Evolutionary conservation across 2,329 filamentous ascomycete genomes (phyloP).

Genomic region (Moelleriella libera): DNA sequence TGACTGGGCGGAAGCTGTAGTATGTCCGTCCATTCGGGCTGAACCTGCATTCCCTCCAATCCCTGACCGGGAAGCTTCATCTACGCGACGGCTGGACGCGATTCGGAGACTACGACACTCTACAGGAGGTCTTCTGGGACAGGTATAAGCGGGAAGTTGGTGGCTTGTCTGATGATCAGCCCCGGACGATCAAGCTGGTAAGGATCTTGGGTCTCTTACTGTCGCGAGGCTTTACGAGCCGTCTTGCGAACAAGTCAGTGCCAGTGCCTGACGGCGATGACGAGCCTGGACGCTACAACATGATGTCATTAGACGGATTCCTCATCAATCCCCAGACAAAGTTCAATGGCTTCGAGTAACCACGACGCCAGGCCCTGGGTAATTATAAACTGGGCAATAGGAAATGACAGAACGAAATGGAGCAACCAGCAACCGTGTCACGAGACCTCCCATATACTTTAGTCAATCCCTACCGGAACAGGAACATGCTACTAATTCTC

Average conservation of each 20-base stretch:
- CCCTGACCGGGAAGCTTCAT: conserved; percentile 19
- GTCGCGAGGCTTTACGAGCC: conserved; percentile 21
- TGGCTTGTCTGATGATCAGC: conserved; percentile 10
- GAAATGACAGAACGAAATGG: too few species aligned
- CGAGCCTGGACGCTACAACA: conserved; percentile 21
- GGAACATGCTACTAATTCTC: too few species aligned
- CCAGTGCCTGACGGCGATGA: conserved; percentile 19
- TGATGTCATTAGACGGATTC: conserved; percentile 21
- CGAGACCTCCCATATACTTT: too few species aligned
- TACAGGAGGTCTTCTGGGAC: conserved; percentile 18
- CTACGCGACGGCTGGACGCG: conserved; percentile 17
- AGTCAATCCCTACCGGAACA: too few species aligned
- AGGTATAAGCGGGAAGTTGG: conserved; percentile 15
- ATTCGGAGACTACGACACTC: conserved; percentile 17
- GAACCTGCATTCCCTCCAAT: conserved; percentile 20
- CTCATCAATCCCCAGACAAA: conserved; percentile 19
- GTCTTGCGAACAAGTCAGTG: conserved; percentile 19
- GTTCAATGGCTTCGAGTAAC: conserved; percentile 8
- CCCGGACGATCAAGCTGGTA: conserved; percentile 15
- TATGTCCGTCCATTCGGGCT: conserved; percentile 25
- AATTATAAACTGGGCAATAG: too few species aligned
- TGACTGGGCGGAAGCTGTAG: conserved; percentile 25
- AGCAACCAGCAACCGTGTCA: too few species aligned
- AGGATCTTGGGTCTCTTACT: conserved; percentile 18
- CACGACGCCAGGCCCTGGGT: too few species aligned